Evolutionary conservation across 2,329 filamentous ascomycete genomes (phyloP), one percentile per base, ranked within the genome.

Genomic region (Fusarium lyarnte): DNA sequence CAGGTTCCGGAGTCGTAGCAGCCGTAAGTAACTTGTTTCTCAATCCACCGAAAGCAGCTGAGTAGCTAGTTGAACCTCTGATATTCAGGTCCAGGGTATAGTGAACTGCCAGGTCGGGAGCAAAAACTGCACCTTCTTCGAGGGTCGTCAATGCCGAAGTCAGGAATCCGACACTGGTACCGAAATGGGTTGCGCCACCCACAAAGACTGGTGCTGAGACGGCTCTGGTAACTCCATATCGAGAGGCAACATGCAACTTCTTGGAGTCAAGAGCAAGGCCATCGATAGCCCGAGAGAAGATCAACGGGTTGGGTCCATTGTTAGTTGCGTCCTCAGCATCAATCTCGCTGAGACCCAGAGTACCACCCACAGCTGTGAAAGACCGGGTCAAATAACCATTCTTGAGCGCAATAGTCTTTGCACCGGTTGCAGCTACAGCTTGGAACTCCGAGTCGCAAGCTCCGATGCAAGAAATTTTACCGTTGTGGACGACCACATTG

Each of bases 281-380:
- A 71, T 90, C 88, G 8, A 89, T 80, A 12, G 87, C 90, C 16
- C 89, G 85, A 49, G 87, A 89, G 74, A 92, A 91, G 10, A 82
- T 77, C 1, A 83, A 78, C 0, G 80, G 79, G 63, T 81, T 84
- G 4, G 78, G 77, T 4, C 88, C 88, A 66, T 89, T 88, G 69
- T 88, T 87, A 1, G 86, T 88, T 49, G 82, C 81, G 12, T 81
- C 77, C 69, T 92, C 91, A 8, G 84, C 84, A 63, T 88, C 86
- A 58, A 93, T 92, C 58, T 89, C 90, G 69, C 87, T 87, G 11
- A 93, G 84, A 2, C 91, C 91, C 1, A 93, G 80, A 3, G 82
- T 82, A 8, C 89, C 87, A 2, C 87, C 90, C 35, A 92, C 88
- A 4, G 87, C 88, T 6, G 88, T 90, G 68, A 92, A 86, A 1